These are phyloP conservation scores for Pelargonium fulgidum DNA, from an alignment of 441 rosid genomes.

Conservation along the genomic window DNA sequence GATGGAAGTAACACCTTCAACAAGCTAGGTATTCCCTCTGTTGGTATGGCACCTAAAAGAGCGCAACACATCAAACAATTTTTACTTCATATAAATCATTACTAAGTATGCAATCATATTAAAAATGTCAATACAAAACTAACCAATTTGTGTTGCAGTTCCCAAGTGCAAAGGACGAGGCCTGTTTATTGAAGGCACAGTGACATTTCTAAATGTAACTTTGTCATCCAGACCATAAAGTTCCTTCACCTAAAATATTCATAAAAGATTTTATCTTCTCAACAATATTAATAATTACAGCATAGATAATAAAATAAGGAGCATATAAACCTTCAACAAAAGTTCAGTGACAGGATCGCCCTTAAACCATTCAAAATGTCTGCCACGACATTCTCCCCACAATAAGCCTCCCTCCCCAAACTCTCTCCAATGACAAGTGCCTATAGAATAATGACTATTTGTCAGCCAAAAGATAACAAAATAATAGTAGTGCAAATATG, in stretches of 20 bases:
- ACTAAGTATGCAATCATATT: slow-evolving; percentile 17
- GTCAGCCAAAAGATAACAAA: not conserved
- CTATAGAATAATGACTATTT: slow-evolving; percentile 27
- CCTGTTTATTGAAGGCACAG: slow-evolving; percentile 65
- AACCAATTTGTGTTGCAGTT: slow-evolving; percentile 96
- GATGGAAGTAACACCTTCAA: slow-evolving; percentile 90
- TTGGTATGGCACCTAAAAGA: slow-evolving; percentile 72
- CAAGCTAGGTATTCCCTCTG: slow-evolving; percentile 96
- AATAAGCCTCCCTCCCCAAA: slow-evolving; percentile 90
- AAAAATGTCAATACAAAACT: slow-evolving; percentile 22
- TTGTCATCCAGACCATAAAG: slow-evolving; percentile 82
- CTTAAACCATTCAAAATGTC: slow-evolving; percentile 91
- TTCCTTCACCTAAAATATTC: slow-evolving; percentile 59
- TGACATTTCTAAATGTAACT: slow-evolving; percentile 68
- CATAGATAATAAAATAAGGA: slow-evolving; percentile 7
- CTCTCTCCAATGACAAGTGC: slow-evolving; percentile 94
- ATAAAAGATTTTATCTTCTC: slow-evolving; percentile 2
- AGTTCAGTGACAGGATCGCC: slow-evolving; percentile 64
- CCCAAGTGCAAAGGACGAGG: slow-evolving; percentile 84
- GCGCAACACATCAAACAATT: slow-evolving; percentile 8
- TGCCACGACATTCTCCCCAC: slow-evolving; percentile 87
- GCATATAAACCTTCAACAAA: slow-evolving; percentile 45
- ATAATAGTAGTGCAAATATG: not conserved
- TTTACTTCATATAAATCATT: not conserved
- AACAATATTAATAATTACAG: slow-evolving; percentile 9